These are phyloP conservation scores for Thermochaetoides thermophila DNA, from an alignment of 495 filamentous ascomycete species.

Conservation along the genomic window DNA sequence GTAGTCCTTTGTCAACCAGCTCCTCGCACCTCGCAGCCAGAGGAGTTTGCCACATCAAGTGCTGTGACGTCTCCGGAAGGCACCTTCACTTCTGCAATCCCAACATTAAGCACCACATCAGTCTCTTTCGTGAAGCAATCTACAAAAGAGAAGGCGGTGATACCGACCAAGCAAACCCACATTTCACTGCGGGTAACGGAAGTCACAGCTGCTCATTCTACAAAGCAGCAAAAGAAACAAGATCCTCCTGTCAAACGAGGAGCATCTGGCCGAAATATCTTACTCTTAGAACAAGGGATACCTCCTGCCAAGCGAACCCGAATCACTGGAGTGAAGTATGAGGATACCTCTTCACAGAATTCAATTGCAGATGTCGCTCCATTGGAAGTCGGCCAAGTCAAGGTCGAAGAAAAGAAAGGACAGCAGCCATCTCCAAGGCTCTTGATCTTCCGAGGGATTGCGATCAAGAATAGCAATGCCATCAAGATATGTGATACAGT, in stretches of 20 bases:
- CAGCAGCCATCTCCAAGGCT: neutral
- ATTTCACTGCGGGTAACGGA: conserved; percentile 1
- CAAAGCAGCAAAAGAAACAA: neutral
- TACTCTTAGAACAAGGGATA: too few relatives aligned
- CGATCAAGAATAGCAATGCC: conserved; percentile 1
- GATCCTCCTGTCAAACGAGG: neutral
- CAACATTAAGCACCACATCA: too few relatives aligned
- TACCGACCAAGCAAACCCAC: neutral
- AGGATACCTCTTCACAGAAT: neutral
- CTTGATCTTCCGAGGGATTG: conserved; percentile 7
- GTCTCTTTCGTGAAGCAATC: too few relatives aligned
- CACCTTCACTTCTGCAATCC: too few relatives aligned
- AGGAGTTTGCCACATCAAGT: neutral
- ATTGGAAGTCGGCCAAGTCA: neutral
- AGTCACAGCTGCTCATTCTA: neutral
- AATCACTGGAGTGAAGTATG: neutral
- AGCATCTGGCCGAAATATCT: neutral
- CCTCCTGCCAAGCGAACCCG: conserved; percentile 1
- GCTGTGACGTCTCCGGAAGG: too few relatives aligned
- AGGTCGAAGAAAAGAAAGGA: conserved; percentile 4
- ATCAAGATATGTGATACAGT: conserved; percentile 5
- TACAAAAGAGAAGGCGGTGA: neutral
- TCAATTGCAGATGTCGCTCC: neutral
- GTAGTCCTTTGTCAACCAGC: neutral
- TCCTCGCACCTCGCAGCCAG: neutral